Evolutionary conservation across 306 rosid genomes (phyloP).

Genomic region (Carpinus viminea): DNA sequence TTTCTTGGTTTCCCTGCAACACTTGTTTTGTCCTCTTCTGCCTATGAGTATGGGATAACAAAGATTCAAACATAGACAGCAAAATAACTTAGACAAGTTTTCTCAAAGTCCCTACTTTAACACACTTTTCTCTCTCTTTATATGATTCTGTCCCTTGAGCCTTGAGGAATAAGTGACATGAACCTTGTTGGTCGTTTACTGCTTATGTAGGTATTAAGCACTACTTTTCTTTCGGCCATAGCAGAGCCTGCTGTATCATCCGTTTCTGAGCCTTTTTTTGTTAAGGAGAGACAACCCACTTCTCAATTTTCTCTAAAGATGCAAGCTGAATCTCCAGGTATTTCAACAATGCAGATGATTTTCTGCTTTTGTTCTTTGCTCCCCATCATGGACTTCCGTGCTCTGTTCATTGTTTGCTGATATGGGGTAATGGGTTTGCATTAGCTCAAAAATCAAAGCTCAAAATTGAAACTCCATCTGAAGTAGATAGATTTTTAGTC

Average conservation of each 20-base stretch:
- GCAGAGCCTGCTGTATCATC: constrained; percentile 34
- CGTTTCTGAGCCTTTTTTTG: constrained; percentile 25
- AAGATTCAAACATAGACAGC: constrained; percentile 39
- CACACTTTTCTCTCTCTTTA: background rate
- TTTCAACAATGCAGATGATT: constrained; percentile 6
- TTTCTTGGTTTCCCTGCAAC: constrained; percentile 68
- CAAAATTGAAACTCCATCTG: constrained; percentile 23
- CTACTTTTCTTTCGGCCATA: constrained; percentile 34
- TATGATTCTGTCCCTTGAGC: background rate
- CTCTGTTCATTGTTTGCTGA: constrained; percentile 10
- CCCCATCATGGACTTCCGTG: background rate
- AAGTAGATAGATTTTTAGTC: background rate
- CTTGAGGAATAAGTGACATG: constrained; percentile 36
- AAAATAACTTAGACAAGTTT: constrained; percentile 15
- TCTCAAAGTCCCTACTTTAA: constrained; percentile 23
- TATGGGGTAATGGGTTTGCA: constrained; percentile 14
- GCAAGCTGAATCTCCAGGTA: constrained; percentile 85
- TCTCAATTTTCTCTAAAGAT: constrained; percentile 46
- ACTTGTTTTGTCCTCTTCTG: constrained; percentile 48
- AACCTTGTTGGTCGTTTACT: constrained; percentile 38
- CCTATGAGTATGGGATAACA: background rate
- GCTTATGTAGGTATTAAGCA: constrained; percentile 44
- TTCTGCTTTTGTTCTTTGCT: constrained; percentile 2
- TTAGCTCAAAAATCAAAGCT: too few relatives aligned
- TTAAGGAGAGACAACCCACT: constrained; percentile 20